Evolutionary conservation across 148 eudicot genomes (phyloP).

Genomic region (Agrostemma githago): DNA sequence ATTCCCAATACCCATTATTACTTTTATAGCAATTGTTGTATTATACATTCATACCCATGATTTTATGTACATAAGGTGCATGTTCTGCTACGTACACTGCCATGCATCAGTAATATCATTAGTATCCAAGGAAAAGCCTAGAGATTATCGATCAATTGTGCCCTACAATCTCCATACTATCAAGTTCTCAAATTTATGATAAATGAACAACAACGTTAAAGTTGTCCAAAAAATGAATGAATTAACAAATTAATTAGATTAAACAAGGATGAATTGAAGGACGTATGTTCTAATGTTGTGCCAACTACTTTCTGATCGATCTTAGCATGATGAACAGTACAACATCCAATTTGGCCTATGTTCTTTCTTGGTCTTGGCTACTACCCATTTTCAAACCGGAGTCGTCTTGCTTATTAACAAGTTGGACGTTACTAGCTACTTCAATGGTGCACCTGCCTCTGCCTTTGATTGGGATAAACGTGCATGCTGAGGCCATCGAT

Average conservation of each 20-base stretch:
- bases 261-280: background rate
- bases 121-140: background rate
- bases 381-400: background rate
- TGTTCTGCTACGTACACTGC: too few species aligned
- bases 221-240: background rate
- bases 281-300: background rate
- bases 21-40: too few species aligned
- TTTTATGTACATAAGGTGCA: too few species aligned
- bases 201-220: background rate
- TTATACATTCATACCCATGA: too few species aligned
- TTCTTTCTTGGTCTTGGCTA: background rate
- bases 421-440: conserved; percentile 3
- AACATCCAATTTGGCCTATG: background rate
- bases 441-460: conserved; percentile 23
- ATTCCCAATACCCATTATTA: too few species aligned
- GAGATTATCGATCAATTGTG: background rate
- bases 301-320: background rate
- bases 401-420: background rate
- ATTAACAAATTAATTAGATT: background rate
- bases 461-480: conserved; percentile 10
- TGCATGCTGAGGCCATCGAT: conserved; percentile 22
- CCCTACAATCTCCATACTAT: background rate
- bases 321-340: background rate
- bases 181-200: conserved; percentile 12
- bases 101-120: background rate